Evolutionary conservation across 352 stramenopile species (phyloP), one percentile per base, ranked within the genome.

Genomic region (Pythium apleroticum): DNA sequence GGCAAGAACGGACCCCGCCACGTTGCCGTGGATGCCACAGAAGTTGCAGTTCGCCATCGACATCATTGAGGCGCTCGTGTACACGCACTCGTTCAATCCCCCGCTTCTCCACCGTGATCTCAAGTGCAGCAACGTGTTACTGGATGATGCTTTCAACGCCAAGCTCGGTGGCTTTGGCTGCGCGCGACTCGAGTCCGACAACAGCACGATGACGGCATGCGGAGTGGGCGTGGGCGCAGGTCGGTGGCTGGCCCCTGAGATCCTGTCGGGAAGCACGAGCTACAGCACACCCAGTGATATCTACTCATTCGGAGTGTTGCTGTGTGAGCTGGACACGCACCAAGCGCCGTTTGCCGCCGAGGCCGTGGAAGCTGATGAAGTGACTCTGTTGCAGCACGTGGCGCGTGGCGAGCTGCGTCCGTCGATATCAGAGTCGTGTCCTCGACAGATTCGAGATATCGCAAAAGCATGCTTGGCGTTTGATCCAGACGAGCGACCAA

Each of bases 11-110:
- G 10, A 17, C 43, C 5, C 43, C 0, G 6, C 19, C 19, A 50
- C 43, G 8, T 8, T 50, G 43, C 19, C 19, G n/a, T 50, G 43
- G 43, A 8, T 28, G 9, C n/a, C 19, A 2, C 5, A 50, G 7
- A 50, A 50, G 43, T 7, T 50, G 6, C 3, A 24, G n/a, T 8
- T 50, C 9, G 43, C 43, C 43, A 50, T 50, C 43, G 8, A 50
- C 43, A 28, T 50, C n/a, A 50, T 50, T 20, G 43, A 50, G 9
- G 43, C 43, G n/a, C 43, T 50, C 20, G 43, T 50, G 43, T 50
- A 50, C 43, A 28, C n/a, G 20, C 43, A 50, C 20, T 50, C 43
- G 9, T 50, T 50, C 43, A 50, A 28, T 4, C 43, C 43, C 0
- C n/a, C 20, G 19, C 19, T 50, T 1, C 43, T 50, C n/a, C 43